Evolutionary conservation across 192 early-diverging fungal genomes (phyloP), one percentile per base, ranked within the genome.

Genomic region (Backusella mclennaniae): DNA sequence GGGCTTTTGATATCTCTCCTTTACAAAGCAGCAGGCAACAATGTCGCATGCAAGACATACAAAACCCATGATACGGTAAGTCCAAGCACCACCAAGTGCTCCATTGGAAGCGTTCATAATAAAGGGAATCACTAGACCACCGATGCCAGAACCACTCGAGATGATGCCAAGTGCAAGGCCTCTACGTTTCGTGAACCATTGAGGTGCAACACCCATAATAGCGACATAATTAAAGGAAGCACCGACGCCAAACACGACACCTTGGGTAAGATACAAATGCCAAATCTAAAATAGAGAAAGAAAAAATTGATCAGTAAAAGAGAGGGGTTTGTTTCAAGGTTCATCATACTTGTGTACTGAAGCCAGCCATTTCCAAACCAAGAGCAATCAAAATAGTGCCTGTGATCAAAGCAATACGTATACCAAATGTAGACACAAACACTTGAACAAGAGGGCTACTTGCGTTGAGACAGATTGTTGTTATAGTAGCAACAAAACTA

Each of bases 131-230:
- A 86, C 84, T 4, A 95, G 77, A 1, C 93, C 93, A 66, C 94
- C 94, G 49, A 93, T 77, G 15, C 94, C 94, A 9, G 87, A 84
- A 2, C 94, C 94, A 41, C 90, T 71, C 17, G 84, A 79, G 26
- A 86, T 84, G 33, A 87, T 82, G 5, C 90, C 90, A 0, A 87
- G 70, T 1, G 90, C 90, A 14, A 89, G 56, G 0, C 86, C 89
- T 41, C 88, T 82, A 19, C 85, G 80, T 73, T 76, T 85, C 21
- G 85, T 84, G 78, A 89, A 90, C 87, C 87, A 90, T 80, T 87
- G 87, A 11, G 89, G 78, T 0, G 86, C 85, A 38, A 87, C 71
- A 17, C 80, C 80, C 63, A 82, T 78, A 3, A 63, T 59, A 3
- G 67, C 73, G 0, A 56, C 70, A 69, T 78, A 82, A 26, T 59